A percentile compares a stretch with the other conserved stretches of the same genome.
These are phyloP conservation scores for Phytophthora sansomeana DNA, from an alignment of 352 stramenopile genomes.

Conservation along the genomic window DNA sequence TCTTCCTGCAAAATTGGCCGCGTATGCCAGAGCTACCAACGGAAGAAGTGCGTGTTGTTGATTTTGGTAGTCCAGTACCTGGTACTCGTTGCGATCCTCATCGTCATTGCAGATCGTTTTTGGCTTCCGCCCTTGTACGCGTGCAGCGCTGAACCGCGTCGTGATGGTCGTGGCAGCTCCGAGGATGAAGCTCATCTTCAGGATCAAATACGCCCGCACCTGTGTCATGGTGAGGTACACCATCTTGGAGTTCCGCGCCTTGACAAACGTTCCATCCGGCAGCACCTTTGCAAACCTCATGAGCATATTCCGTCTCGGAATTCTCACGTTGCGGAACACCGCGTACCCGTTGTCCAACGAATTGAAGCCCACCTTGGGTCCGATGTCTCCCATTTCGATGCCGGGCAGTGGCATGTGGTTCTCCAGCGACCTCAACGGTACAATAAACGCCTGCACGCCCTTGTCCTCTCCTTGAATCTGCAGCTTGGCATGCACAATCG, in stretches of 20 bases:
- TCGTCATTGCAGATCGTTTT: slow-evolving; percentile 25
- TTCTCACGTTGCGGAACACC: slow-evolving; percentile 27
- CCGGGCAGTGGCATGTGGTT: slow-evolving; percentile 22
- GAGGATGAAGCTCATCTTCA: slow-evolving; percentile 33
- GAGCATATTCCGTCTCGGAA: slow-evolving; percentile 35
- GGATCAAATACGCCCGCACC: slow-evolving; percentile 43
- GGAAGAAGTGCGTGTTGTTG: slow-evolving; percentile 53
- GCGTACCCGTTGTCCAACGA: slow-evolving; percentile 38
- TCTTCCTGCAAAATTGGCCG: slow-evolving; percentile 30
- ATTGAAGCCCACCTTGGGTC: slow-evolving; percentile 36
- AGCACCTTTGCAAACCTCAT: slow-evolving; percentile 47
- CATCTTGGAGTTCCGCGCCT: slow-evolving; percentile 66
- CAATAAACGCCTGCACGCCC: slow-evolving; percentile 36
- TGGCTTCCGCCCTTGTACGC: slow-evolving; percentile 47
- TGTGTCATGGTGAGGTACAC: slow-evolving; percentile 69
- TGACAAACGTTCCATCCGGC: slow-evolving; percentile 59
- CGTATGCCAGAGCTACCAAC: slow-evolving; percentile 39
- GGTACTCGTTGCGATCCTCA: slow-evolving; percentile 46
- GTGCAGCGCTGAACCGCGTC: slow-evolving; percentile 55
- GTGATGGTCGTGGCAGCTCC: slow-evolving; percentile 51
- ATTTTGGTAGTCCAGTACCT: slow-evolving; percentile 64
- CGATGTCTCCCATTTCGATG: slow-evolving; percentile 35
- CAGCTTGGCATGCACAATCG: slow-evolving; percentile 30
- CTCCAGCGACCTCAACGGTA: slow-evolving; percentile 25
- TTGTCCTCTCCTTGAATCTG: slow-evolving; percentile 23